Conservation (phyloP, 73 alveolate species). For the Paramecium biaurelia region DNA sequence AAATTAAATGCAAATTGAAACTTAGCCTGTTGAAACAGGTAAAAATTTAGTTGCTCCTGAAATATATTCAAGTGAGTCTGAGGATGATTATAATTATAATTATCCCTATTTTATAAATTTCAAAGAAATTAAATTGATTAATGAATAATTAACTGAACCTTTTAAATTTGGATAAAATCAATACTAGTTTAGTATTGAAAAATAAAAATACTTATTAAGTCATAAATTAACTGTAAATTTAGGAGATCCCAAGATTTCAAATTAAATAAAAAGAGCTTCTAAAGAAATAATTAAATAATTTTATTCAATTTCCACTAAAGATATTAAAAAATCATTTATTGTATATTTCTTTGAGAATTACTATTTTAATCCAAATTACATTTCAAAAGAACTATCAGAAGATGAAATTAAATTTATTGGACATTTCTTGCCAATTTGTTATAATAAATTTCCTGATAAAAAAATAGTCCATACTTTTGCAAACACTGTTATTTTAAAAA, state of each 20-base stretch:
- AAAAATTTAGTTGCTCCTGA: neutral
- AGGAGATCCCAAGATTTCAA: neutral
- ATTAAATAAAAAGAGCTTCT: neutral
- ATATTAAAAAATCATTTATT: neutral
- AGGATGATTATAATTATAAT: neutral
- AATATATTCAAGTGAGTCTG: neutral
- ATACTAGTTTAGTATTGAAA: neutral
- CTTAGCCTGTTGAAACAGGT: neutral
- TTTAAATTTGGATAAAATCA: neutral
- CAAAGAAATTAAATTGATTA: neutral
- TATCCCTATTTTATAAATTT: neutral
- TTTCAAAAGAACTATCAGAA: neutral
- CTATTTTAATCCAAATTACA: neutral
- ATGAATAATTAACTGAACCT: neutral
- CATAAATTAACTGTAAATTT: neutral
- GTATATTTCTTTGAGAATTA: neutral
- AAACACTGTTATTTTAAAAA: neutral
- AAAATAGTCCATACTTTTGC: neutral
- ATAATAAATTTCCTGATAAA: neutral
- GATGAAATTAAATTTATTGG: neutral
- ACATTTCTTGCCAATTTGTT: neutral
- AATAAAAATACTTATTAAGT: neutral
- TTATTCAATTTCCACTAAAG: neutral
- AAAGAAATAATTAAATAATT: neutral
- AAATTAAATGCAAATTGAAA: neutral